Evolutionary conservation across 1,284 basidiomycete species (phyloP).

Genomic region (Ganoderma boninense): DNA sequence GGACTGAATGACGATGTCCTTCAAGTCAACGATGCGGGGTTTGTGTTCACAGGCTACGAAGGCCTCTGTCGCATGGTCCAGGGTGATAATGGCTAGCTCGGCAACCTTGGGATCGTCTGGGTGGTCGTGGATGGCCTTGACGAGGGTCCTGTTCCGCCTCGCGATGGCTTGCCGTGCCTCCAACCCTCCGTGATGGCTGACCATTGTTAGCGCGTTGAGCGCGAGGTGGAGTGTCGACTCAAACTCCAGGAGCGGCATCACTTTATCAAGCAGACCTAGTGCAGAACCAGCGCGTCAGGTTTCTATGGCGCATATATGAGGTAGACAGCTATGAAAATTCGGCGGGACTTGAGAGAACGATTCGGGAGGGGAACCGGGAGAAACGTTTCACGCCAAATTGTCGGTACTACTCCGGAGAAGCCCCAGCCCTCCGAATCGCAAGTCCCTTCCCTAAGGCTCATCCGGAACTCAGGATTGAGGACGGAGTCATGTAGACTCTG

Average conservation of each 20-base stretch:
- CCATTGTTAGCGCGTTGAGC: constrained; percentile 58
- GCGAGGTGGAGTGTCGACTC: constrained; percentile 56
- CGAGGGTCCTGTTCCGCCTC: constrained; percentile 46
- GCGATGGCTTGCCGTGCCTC: constrained; percentile 59
- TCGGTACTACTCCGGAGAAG: too few species aligned
- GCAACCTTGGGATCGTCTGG: constrained; percentile 31
- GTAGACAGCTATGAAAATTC: too few species aligned
- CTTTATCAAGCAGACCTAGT: constrained; percentile 58
- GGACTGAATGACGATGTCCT: constrained; percentile 31
- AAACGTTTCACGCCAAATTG: too few species aligned
- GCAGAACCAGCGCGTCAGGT: background rate
- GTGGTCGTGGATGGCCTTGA: constrained; percentile 53
- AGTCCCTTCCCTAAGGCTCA: too few species aligned
- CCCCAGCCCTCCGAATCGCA: too few species aligned
- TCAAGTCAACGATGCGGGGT: constrained; percentile 33
- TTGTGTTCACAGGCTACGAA: constrained; percentile 52
- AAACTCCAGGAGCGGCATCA: constrained; percentile 58
- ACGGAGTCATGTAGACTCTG: too few species aligned
- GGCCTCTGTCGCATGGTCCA: constrained; percentile 57
- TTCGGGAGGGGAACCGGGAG: too few species aligned
- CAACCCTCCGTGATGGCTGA: constrained; percentile 66
- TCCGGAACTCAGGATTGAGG: too few species aligned
- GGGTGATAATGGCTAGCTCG: too few species aligned
- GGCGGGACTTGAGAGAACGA: too few species aligned
- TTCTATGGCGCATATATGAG: background rate